Conservation (phyloP, 1,139 yeast species). For the Martiniozyma asiatica region DNA sequence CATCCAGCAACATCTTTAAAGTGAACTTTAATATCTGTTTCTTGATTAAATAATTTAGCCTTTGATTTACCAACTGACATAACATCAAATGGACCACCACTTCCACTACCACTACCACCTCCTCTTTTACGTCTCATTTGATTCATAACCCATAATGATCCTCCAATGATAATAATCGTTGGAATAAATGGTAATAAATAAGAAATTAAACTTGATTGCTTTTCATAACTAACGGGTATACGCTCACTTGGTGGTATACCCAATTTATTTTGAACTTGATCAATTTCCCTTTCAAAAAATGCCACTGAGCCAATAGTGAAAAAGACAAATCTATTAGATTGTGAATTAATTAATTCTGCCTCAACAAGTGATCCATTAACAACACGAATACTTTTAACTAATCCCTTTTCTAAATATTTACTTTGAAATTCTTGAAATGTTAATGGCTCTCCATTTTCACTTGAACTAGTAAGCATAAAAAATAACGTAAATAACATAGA, state of each 20-base stretch:
- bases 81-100: constrained; percentile 50
- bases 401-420: constrained; percentile 71
- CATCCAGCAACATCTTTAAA: constrained; percentile 79
- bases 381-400: constrained; percentile 66
- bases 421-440: constrained; percentile 70
- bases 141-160: constrained; percentile 50
- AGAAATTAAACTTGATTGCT: constrained; percentile 53
- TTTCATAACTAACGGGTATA: constrained; percentile 73
- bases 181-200: constrained; percentile 70
- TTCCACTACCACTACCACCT: constrained; percentile 42
- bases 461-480: constrained; percentile 5
- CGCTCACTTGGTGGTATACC: constrained; percentile 52
- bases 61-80: constrained; percentile 74
- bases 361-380: constrained; percentile 71
- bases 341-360: constrained; percentile 53
- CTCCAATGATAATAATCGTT: constrained; percentile 74
- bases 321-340: constrained; percentile 25
- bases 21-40: constrained; percentile 57
- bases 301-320: constrained; percentile 91
- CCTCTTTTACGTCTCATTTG: constrained; percentile 25
- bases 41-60: constrained; percentile 61
- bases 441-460: constrained; percentile 8
- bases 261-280: constrained; percentile 59
- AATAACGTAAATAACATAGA: constrained; percentile 11
- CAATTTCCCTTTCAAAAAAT: constrained; percentile 76